A percentile compares a stretch with the other conserved stretches of the same genome.
phyloP scores from a whole-genome alignment of 2,329 filamentous ascomycete species.

The Fusarium acutatum region DNA sequence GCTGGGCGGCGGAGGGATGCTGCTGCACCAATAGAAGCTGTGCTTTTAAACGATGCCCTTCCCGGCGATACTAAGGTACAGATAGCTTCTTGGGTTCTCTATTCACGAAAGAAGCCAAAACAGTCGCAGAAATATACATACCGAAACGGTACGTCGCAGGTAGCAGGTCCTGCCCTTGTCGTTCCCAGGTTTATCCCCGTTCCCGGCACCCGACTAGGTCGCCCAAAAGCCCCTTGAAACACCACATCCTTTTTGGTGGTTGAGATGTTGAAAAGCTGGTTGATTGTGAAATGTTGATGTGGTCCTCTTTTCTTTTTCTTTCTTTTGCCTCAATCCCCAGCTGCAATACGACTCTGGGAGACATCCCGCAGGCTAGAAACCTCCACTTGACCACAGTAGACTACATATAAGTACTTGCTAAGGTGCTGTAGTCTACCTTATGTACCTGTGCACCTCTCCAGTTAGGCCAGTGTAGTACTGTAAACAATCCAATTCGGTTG shows the following conservation, averaged over 20 bases:
- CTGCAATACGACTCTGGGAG: constrained; percentile 16
- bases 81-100: not conserved
- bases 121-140: not conserved
- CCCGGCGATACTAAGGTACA: not conserved
- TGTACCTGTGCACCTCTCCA: not conserved
- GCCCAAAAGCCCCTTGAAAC: constrained; percentile 30
- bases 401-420: not conserved
- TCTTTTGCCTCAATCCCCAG: constrained; percentile 2
- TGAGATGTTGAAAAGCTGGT: not conserved
- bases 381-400: not conserved
- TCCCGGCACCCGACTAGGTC: not conserved
- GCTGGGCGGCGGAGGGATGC: constrained; percentile 1
- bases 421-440: not conserved
- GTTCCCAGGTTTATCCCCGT: constrained; percentile 9
- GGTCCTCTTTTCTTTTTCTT: not conserved
- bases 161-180: not conserved
- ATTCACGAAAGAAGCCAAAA: not conserved
- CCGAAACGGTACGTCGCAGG: not conserved
- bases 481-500: constrained; percentile 8
- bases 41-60: not conserved
- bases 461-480: not conserved
- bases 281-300: not conserved
- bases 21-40: constrained; percentile 6
- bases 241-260: not conserved
- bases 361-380: not conserved